phyloP scores from a whole-genome alignment of 176 grass and related monocot species.

The Bonia amplexicaulis region DNA sequence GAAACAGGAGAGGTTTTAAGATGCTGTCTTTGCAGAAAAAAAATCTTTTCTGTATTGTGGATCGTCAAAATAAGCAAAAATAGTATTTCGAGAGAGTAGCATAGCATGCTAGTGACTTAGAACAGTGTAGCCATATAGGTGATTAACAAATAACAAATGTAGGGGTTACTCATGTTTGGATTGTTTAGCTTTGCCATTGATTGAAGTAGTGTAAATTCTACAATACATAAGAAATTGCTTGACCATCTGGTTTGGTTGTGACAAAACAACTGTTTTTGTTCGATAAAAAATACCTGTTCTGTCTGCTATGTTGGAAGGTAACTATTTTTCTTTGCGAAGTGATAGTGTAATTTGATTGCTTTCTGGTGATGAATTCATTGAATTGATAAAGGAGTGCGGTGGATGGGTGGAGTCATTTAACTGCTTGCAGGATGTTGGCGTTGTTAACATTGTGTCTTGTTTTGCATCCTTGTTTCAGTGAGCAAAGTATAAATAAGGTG shows the following conservation, averaged over 20 bases:
- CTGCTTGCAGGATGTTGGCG: not conserved
- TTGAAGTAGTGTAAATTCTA: not conserved
- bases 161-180: not conserved
- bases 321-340: not conserved
- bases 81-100: not conserved
- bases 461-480: constrained; percentile 43
- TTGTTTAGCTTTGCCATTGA: constrained; percentile 1
- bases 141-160: not conserved
- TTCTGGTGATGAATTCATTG: not conserved
- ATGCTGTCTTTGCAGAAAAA: not conserved
- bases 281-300: not conserved
- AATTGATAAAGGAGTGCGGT: not conserved
- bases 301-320: not conserved
- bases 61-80: no score
- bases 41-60: no score
- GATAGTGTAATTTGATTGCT: not conserved
- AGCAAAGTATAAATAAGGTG: constrained; percentile 68
- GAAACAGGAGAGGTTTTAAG: not conserved
- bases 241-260: not conserved
- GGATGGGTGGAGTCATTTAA: not conserved
- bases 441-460: not conserved
- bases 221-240: not conserved
- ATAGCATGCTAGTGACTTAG: not conserved
- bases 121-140: not conserved
- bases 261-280: not conserved